phyloP scores from a whole-genome alignment of 768 basidiomycete genomes.

The Lactarius quietus region DNA sequence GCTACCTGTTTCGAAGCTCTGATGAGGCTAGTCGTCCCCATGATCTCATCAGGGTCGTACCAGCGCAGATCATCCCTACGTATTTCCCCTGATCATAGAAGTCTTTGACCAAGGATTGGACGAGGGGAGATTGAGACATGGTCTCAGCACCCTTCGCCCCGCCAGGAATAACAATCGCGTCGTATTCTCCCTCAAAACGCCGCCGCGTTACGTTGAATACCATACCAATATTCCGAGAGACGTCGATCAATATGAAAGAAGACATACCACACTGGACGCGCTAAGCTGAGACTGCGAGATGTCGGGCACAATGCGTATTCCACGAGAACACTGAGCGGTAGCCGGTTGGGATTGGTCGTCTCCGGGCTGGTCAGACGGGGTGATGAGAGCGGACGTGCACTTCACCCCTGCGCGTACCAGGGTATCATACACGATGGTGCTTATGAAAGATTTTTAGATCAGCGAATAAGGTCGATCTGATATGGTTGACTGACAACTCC shows the following conservation, averaged over 20 bases:
- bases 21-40: neutral
- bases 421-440: constrained; percentile 79
- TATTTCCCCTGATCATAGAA: constrained; percentile 53
- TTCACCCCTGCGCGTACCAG: constrained; percentile 71
- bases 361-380: constrained; percentile 21
- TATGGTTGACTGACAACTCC: constrained; percentile 62
- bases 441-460: constrained; percentile 30
- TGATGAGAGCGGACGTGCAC: constrained; percentile 62
- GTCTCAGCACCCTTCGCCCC: constrained; percentile 76
- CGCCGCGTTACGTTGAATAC: neutral
- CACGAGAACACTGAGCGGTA: constrained; percentile 17
- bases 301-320: constrained; percentile 23
- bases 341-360: neutral
- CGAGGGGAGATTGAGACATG: constrained; percentile 52
- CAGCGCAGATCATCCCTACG: constrained; percentile 86
- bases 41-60: constrained; percentile 36
- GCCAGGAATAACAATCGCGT: constrained; percentile 71
- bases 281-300: constrained; percentile 8
- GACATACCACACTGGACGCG: constrained; percentile 10
- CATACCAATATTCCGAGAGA: neutral
- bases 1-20: neutral
- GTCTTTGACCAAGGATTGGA: constrained; percentile 59
- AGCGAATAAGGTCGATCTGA: neutral
- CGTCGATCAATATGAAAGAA: neutral
- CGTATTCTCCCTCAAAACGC: constrained; percentile 52